Conservation (phyloP, 2,329 filamentous ascomycete species). For the Talaromyces amestolkiae region DNA sequence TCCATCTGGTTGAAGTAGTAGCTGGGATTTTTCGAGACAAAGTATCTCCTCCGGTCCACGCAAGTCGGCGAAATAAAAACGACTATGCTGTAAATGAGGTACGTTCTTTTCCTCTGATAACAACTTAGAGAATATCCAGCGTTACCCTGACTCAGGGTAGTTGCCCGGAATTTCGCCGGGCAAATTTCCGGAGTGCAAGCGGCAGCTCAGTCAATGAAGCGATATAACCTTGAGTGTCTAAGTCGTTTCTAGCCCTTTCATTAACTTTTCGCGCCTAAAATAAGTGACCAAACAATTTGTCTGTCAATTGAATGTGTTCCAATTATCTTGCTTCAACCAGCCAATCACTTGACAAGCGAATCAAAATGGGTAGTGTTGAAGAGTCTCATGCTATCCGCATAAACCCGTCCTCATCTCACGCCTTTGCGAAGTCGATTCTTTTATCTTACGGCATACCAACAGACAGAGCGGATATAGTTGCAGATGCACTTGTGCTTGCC, state of each 20-base stretch:
- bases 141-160: not conserved
- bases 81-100: no score
- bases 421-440: not conserved
- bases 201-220: not conserved
- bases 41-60: no score
- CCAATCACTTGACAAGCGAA: not conserved
- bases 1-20: no score
- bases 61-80: no score
- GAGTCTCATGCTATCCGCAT: not conserved
- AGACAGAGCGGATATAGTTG: constrained; percentile 60
- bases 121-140: no score
- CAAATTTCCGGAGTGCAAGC: not conserved
- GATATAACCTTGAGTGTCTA: not conserved
- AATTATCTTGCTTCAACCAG: not conserved
- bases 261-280: not conserved
- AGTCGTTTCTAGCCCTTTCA: not conserved
- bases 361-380: not conserved
- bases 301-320: not conserved
- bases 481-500: constrained; percentile 66
- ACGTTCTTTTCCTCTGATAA: no score
- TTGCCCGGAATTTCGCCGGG: not conserved
- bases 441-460: constrained; percentile 54
- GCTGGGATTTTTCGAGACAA: no score
- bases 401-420: not conserved
- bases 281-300: not conserved